A percentile compares a stretch with the other conserved stretches of the same genome.
Conservation (phyloP, 2,329 filamentous ascomycete species). For the Gnomoniopsis smithogilvyi region DNA sequence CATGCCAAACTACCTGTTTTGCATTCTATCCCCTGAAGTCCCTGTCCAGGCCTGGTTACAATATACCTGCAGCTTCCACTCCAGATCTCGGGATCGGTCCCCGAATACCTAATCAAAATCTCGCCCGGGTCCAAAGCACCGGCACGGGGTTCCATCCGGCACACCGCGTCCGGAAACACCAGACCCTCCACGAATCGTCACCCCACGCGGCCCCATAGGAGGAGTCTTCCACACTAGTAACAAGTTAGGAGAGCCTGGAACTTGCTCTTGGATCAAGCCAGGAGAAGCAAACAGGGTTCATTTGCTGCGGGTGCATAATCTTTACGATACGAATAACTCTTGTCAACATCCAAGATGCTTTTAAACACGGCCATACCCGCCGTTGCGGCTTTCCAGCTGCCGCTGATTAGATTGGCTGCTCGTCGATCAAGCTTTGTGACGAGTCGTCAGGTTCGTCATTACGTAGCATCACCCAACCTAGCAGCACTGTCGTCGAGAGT, state of each 20-base stretch:
- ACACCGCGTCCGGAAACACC: slow-evolving; percentile 3
- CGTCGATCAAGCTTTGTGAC: not conserved
- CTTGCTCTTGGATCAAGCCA: not conserved
- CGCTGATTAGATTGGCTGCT: slow-evolving; percentile 6
- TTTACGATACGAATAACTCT: not conserved
- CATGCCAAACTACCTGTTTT: not conserved
- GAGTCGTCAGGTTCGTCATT: not conserved
- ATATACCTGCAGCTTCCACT: not conserved
- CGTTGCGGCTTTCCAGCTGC: not conserved
- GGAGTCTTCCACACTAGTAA: not conserved
- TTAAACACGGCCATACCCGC: slow-evolving; percentile 2
- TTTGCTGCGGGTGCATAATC: not conserved
- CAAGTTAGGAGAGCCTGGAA: not conserved
- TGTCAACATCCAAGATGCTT: not conserved
- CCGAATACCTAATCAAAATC: slow-evolving; percentile 13
- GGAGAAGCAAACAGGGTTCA: not conserved
- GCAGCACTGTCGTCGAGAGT: not conserved
- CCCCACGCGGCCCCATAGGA: not conserved
- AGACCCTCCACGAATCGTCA: not conserved
- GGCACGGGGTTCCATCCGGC: slow-evolving; percentile 4
- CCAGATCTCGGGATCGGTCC: slow-evolving; percentile 1
- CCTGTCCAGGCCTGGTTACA: not conserved
- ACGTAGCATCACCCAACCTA: not conserved
- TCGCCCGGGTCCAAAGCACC: not conserved
- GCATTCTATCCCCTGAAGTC: not conserved